phyloP scores from a whole-genome alignment of 192 early-diverging fungal genomes.

The Pilaira anomala region DNA sequence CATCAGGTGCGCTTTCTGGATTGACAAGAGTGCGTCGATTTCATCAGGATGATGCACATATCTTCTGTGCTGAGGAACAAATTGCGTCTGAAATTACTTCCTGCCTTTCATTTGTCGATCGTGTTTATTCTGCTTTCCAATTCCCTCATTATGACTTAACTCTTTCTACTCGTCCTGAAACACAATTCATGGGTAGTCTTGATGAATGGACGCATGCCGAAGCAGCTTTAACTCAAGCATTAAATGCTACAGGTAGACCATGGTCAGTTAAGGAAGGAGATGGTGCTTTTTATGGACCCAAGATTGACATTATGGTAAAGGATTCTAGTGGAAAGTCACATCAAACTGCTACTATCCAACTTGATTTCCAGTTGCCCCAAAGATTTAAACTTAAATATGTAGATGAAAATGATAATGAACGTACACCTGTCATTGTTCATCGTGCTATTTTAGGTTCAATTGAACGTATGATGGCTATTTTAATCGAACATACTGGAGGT shows the following conservation, averaged over 20 bases:
- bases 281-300: constrained; percentile 96
- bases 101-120: constrained; percentile 73
- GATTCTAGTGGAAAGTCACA: constrained; percentile 81
- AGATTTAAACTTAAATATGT: constrained; percentile 79
- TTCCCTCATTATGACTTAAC: constrained; percentile 77
- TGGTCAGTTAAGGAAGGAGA: constrained; percentile 83
- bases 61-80: constrained; percentile 85
- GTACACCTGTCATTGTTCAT: constrained; percentile 92
- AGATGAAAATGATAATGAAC: constrained; percentile 57
- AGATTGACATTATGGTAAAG: constrained; percentile 85
- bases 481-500: constrained; percentile 90
- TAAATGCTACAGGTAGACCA: constrained; percentile 53
- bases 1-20: constrained; percentile 84
- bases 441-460: constrained; percentile 86
- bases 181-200: constrained; percentile 67
- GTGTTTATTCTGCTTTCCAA: constrained; percentile 74
- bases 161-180: constrained; percentile 76
- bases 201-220: constrained; percentile 84
- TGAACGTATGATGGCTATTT: constrained; percentile 93
- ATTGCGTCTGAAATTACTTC: constrained; percentile 75
- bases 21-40: constrained; percentile 91
- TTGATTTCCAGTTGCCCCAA: constrained; percentile 92
- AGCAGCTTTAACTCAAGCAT: constrained; percentile 61
- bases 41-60: constrained; percentile 97
- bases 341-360: constrained; percentile 93